These are phyloP conservation scores for Neurospora hispaniola DNA, from an alignment of 495 filamentous ascomycete genomes.

Conservation along the genomic window DNA sequence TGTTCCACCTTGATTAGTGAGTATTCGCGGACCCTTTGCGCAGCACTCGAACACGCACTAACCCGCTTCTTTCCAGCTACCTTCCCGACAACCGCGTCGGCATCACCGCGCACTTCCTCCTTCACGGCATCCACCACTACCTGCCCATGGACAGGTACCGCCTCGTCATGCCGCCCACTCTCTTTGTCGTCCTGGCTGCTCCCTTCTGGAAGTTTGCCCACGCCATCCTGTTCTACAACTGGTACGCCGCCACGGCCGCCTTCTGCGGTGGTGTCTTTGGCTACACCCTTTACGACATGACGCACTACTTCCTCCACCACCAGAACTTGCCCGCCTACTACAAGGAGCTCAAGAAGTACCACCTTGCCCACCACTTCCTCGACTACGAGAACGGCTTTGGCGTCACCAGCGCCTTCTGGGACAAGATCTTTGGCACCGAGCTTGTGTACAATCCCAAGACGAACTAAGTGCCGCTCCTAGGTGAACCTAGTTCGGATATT, in stretches of 20 bases:
- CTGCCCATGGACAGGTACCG: conserved; percentile 96
- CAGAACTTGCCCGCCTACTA: conserved; percentile 83
- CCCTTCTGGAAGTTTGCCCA: conserved; percentile 96
- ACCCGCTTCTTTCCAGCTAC: conserved; percentile 38
- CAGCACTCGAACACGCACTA: conserved; percentile 7
- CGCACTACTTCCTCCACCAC: conserved; percentile 99
- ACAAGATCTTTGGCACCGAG: conserved; percentile 82
- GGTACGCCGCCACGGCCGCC: conserved; percentile 63
- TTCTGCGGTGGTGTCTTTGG: conserved; percentile 91
- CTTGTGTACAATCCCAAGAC: conserved; percentile 48
- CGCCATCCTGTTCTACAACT: conserved; percentile 71
- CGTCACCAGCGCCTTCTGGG: conserved; percentile 98
- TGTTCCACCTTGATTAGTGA: conserved; percentile 91
- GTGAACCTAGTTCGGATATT: not conserved
- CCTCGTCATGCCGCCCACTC: conserved; percentile 90
- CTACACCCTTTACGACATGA: conserved; percentile 92
- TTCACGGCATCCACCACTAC: conserved; percentile 97
- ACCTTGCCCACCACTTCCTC: conserved; percentile 91
- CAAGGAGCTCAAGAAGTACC: conserved; percentile 86
- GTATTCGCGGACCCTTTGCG: conserved; percentile 15
- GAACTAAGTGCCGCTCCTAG: conserved; percentile 28
- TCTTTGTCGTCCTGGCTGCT: conserved; percentile 73
- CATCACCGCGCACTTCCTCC: conserved; percentile 81
- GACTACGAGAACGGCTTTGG: conserved; percentile 98
- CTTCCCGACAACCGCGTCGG: conserved; percentile 89